phyloP scores from a whole-genome alignment of 163 green algal species.

The Coccomyxa subellipsoidea region DNA sequence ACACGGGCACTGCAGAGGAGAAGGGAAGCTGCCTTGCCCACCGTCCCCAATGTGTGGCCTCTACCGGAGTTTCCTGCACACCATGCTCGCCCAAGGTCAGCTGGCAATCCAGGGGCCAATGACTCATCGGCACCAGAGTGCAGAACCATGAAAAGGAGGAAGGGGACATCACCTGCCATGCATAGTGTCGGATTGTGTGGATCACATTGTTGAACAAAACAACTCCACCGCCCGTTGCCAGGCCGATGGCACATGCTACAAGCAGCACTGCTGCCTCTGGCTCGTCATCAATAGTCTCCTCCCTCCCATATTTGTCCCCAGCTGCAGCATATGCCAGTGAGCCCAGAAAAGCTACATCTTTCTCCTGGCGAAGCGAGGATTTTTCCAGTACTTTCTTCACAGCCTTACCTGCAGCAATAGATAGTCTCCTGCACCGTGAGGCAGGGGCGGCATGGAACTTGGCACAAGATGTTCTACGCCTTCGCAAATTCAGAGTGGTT shows the following conservation, averaged over 20 bases:
- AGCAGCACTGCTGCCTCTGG: conserved; percentile 47
- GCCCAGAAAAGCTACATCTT: too few relatives aligned
- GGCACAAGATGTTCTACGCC: too few relatives aligned
- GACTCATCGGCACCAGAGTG: not conserved
- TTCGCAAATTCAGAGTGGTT: too few relatives aligned
- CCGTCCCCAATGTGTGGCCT: conserved; percentile 21
- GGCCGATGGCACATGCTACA: conserved; percentile 45
- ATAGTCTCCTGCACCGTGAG: not conserved
- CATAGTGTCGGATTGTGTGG: conserved; percentile 30
- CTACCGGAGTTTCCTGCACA: conserved; percentile 9
- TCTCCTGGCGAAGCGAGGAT: too few relatives aligned
- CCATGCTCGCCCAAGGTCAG: too few relatives aligned
- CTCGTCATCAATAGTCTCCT: conserved; percentile 25
- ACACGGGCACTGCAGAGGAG: conserved; percentile 12
- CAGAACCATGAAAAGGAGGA: too few relatives aligned
- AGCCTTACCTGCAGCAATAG: not conserved
- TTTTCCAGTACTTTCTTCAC: not conserved
- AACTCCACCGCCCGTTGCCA: conserved; percentile 45
- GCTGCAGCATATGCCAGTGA: not conserved
- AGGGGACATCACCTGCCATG: conserved; percentile 30
- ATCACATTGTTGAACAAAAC: conserved; percentile 57
- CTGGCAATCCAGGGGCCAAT: too few relatives aligned
- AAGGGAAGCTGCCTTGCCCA: conserved; percentile 32
- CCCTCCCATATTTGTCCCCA: not conserved
- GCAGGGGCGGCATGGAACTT: too few relatives aligned